A percentile compares a stretch with the other conserved stretches of the same genome.
Evolutionary conservation across 2,329 filamentous ascomycete species (phyloP).

Genomic region (Trichoderma oligosporum): DNA sequence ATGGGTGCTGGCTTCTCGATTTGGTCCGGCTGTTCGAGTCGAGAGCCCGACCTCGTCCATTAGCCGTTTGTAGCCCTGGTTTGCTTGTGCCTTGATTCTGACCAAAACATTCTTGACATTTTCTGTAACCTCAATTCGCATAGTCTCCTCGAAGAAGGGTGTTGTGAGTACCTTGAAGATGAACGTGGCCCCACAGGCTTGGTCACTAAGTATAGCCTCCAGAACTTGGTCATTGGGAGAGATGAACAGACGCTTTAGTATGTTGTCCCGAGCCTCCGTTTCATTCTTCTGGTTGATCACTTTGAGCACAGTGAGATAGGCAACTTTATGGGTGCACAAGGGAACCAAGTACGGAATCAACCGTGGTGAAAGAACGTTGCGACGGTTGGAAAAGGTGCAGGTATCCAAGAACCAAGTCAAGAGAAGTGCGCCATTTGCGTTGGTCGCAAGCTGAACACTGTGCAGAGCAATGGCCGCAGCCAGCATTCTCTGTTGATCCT

Average conservation of each 20-base stretch:
- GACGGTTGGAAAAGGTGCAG: conserved; percentile 88
- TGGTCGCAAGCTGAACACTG: conserved; percentile 93
- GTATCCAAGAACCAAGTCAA: conserved; percentile 98
- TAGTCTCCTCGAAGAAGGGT: conserved; percentile 91
- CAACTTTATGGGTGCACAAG: conserved; percentile 97
- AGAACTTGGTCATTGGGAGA: conserved; percentile 79
- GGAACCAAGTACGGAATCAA: conserved; percentile 91
- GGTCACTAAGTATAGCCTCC: conserved; percentile 86
- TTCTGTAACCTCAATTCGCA: conserved; percentile 82
- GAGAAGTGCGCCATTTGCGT: conserved; percentile 88
- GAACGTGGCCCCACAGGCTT: conserved; percentile 85
- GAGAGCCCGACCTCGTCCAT: conserved; percentile 98
- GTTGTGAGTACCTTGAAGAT: conserved; percentile 99
- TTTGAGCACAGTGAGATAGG: conserved; percentile 93
- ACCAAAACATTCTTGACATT: conserved; percentile 87
- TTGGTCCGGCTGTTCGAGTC: conserved; percentile 49
- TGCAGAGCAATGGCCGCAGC: conserved; percentile 93
- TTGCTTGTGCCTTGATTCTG: conserved; percentile 87
- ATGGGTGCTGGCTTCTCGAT: conserved; percentile 42
- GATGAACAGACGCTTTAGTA: conserved; percentile 90
- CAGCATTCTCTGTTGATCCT: conserved; percentile 92
- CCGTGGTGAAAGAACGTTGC: conserved; percentile 85
- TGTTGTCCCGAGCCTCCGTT: conserved; percentile 82
- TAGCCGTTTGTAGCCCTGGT: conserved; percentile 93
- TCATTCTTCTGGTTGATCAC: conserved; percentile 98